A percentile compares a stretch with the other conserved stretches of the same genome.
phyloP scores from a whole-genome alignment of 164 flowering plant genomes.

The Berberis vulgaris region DNA sequence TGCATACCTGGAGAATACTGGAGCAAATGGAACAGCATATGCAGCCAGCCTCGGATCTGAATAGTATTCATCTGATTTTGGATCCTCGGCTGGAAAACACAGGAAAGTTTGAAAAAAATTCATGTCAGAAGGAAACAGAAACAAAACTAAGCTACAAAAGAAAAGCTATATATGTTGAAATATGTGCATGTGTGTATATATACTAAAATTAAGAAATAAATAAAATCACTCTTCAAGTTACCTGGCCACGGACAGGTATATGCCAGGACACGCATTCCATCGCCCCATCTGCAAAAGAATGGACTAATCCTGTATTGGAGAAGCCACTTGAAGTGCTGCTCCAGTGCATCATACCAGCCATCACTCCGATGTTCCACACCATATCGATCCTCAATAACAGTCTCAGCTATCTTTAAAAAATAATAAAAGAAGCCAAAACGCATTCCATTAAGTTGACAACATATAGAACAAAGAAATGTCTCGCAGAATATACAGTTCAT shows the following conservation, averaged over 20 bases:
- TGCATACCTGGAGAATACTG: slow-evolving; percentile 53
- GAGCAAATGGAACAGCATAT: slow-evolving; percentile 84
- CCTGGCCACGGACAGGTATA: slow-evolving; percentile 99
- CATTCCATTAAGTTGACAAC: no score
- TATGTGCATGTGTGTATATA: no score
- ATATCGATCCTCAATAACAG: slow-evolving; percentile 96
- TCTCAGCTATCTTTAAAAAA: slow-evolving; percentile 70
- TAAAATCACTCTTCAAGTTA: slow-evolving; percentile 15
- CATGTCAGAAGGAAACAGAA: not conserved
- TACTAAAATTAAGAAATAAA: not conserved
- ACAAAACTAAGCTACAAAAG: no score
- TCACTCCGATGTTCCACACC: slow-evolving; percentile 82
- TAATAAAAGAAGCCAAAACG: not conserved
- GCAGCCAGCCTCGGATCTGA: slow-evolving; percentile 92
- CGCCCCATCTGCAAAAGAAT: slow-evolving; percentile 95
- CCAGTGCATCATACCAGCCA: slow-evolving; percentile 79
- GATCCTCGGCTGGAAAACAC: slow-evolving; percentile 59
- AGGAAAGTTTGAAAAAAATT: not conserved
- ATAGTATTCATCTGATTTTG: slow-evolving; percentile 83
- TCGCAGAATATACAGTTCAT: no score
- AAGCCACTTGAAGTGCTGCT: slow-evolving; percentile 90
- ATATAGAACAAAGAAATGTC: no score
- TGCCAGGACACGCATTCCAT: slow-evolving; percentile 85
- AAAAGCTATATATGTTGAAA: no score
- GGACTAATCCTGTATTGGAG: slow-evolving; percentile 92